Conservation (phyloP, 2,329 filamentous ascomycete genomes). For the Talaromyces sp. region DNA sequence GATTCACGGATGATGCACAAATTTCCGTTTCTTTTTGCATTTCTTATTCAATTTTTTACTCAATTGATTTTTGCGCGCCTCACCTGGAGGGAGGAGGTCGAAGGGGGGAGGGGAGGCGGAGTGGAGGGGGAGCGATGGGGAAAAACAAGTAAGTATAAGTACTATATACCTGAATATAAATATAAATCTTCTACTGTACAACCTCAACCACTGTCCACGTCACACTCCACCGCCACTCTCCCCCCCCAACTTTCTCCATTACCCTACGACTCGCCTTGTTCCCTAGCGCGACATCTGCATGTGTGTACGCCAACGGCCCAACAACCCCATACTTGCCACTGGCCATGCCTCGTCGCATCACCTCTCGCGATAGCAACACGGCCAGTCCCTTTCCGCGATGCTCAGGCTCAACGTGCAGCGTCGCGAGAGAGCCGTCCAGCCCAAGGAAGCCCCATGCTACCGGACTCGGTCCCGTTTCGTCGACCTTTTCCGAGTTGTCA, state of each 20-base stretch:
- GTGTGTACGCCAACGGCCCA: conserved; percentile 23
- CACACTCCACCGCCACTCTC: conserved; percentile 24
- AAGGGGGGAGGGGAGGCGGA: too few relatives aligned
- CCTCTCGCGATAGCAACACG: conserved; percentile 23
- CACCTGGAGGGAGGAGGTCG: too few relatives aligned
- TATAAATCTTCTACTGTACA: background rate
- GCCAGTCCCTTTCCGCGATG: conserved; percentile 35
- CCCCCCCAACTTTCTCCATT: conserved; percentile 41
- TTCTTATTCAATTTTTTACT: background rate
- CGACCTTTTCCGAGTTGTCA: conserved; percentile 1
- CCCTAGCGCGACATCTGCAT: conserved; percentile 31
- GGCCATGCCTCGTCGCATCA: conserved; percentile 25
- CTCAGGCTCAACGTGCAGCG: conserved; percentile 37
- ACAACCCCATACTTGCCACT: conserved; percentile 6
- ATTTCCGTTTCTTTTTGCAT: background rate
- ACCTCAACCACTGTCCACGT: conserved; percentile 36
- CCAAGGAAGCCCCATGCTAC: conserved; percentile 38
- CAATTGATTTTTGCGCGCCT: background rate
- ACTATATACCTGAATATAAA: background rate
- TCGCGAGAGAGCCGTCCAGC: conserved; percentile 31
- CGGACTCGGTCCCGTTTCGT: conserved; percentile 15
- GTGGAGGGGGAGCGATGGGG: background rate
- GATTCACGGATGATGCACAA: conserved; percentile 16
- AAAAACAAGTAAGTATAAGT: too few relatives aligned
- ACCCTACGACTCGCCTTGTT: conserved; percentile 36